These are phyloP conservation scores for Ganoderma sinense DNA, from an alignment of 1,284 basidiomycete species.

Conservation along the genomic window DNA sequence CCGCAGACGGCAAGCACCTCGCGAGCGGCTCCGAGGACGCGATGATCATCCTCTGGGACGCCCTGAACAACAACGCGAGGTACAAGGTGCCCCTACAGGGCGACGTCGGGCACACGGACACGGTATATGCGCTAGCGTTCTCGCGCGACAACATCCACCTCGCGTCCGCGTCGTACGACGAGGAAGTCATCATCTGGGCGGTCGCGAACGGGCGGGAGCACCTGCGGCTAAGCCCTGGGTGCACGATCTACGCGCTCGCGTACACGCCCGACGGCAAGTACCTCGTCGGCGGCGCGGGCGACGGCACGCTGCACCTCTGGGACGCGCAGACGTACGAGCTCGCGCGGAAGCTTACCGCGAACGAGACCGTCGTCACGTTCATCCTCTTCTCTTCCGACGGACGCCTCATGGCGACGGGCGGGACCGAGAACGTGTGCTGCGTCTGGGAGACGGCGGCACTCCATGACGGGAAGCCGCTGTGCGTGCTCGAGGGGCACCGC, in stretches of 20 bases:
- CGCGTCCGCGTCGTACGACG: conserved; percentile 27
- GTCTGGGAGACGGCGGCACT: conserved; percentile 29
- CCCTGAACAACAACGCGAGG: conserved; percentile 7
- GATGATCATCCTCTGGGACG: conserved; percentile 34
- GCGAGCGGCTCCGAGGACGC: conserved; percentile 35
- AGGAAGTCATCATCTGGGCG: conserved; percentile 18
- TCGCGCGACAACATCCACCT: conserved; percentile 30
- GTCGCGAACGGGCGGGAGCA: conserved; percentile 3
- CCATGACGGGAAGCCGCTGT: background rate
- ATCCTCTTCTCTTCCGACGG: conserved; percentile 36
- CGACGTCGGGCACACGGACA: conserved; percentile 18
- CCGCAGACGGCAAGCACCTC: conserved; percentile 28
- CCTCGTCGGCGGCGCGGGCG: conserved; percentile 33
- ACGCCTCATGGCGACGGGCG: conserved; percentile 28
- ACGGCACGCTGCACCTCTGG: conserved; percentile 36
- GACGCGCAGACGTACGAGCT: conserved; percentile 22
- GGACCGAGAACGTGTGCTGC: conserved; percentile 25
- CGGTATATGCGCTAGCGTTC: conserved; percentile 31
- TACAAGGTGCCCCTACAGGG: conserved; percentile 5
- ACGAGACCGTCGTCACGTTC: conserved; percentile 29
- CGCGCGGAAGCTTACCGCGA: conserved; percentile 13
- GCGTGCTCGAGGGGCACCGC: conserved; percentile 21
- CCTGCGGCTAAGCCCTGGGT: conserved; percentile 11
- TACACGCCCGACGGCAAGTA: conserved; percentile 34
- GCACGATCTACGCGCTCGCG: conserved; percentile 27